Evolutionary conservation across 208 protist species (phyloP).

Genomic region (Trypanosoma brucei): DNA sequence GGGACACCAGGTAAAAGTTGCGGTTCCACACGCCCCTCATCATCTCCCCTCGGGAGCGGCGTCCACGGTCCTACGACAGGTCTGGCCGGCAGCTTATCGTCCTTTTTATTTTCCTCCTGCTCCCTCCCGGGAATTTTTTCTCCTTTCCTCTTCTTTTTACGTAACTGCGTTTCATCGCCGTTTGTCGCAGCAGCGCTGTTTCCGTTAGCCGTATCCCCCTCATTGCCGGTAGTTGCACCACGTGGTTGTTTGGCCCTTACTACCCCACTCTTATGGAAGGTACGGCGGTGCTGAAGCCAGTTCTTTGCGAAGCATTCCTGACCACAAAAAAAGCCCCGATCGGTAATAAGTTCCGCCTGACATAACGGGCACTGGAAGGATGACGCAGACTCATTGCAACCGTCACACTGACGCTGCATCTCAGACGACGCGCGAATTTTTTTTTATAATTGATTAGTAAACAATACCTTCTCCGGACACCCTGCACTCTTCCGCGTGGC

Average conservation of each 20-base stretch:
- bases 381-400: conserved; percentile 41
- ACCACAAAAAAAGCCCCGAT: conserved; percentile 76
- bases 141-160: conserved; percentile 25
- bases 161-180: not conserved
- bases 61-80: conserved; percentile 25
- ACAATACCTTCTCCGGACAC: no score
- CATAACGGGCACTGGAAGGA: conserved; percentile 83
- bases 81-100: no score
- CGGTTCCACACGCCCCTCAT: conserved; percentile 16
- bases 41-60: conserved; percentile 22
- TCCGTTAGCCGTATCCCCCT: not conserved
- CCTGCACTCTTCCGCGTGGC: no score
- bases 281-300: conserved; percentile 71
- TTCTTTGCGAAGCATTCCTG: conserved; percentile 81
- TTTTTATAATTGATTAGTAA: not conserved
- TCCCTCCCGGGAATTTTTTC: not conserved
- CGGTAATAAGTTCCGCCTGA: conserved; percentile 52
- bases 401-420: conserved; percentile 33
- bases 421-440: not conserved
- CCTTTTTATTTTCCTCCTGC: no score
- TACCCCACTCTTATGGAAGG: conserved; percentile 61
- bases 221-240: not conserved
- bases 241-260: conserved; percentile 40
- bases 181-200: no score
- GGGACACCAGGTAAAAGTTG: conserved; percentile 29